phyloP scores from a whole-genome alignment of 2,329 filamentous ascomycete genomes.

The Ceratocystiopsis brevicomis region DNA sequence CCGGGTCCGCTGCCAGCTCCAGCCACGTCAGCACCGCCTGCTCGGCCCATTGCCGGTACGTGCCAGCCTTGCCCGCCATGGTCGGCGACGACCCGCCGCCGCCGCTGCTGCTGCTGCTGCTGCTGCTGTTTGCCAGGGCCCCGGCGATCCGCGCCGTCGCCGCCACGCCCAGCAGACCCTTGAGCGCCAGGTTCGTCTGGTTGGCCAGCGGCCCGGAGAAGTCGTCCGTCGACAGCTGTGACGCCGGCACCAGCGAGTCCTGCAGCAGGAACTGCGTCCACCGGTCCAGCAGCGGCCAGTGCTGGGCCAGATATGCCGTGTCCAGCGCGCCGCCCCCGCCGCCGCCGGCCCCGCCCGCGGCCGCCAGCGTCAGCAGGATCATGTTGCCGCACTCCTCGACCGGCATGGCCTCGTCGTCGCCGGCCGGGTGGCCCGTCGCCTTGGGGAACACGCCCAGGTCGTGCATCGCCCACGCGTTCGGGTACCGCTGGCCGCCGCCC shows the following conservation, averaged over 20 bases:
- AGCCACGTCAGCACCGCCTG: conserved; percentile 59
- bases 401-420: conserved; percentile 52
- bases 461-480: conserved; percentile 60
- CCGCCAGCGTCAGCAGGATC: conserved; percentile 45
- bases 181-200: conserved; percentile 57
- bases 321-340: conserved; percentile 12
- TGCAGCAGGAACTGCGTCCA: conserved; percentile 58
- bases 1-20: conserved; percentile 48
- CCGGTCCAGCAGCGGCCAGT: conserved; percentile 50
- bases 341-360: conserved; percentile 34
- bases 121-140: background rate
- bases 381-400: conserved; percentile 58
- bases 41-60: conserved; percentile 5
- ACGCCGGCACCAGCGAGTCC: conserved; percentile 48
- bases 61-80: background rate
- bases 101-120: too few species aligned
- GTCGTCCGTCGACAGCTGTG: conserved; percentile 60
- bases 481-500: conserved; percentile 27
- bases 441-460: conserved; percentile 59
- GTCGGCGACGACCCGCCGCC: too few species aligned
- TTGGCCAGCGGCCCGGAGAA: conserved; percentile 50
- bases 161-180: conserved; percentile 61
- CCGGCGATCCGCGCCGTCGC: conserved; percentile 32
- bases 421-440: conserved; percentile 48
- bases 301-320: conserved; percentile 29